Base-by-base conservation (phyloP, 495 filamentous ascomycete species). In the Friedmanniomyces simplex region DNA sequence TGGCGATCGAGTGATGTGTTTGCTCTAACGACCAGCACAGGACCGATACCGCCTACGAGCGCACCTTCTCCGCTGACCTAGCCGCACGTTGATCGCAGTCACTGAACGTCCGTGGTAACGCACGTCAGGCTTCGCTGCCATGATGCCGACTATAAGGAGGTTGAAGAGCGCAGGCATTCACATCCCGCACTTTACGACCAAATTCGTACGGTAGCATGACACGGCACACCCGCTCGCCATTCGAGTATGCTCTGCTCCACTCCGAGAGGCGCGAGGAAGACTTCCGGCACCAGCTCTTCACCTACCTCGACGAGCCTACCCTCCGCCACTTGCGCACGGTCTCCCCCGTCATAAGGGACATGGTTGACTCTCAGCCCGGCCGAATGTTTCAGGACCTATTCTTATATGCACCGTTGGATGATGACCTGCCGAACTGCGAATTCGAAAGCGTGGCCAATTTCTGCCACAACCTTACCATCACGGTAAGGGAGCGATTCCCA, bases 41-140 rank as follows among this genome's bases (percentile, higher is more conserved):
- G 37, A 61, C 47, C 37, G 68, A 69, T 39, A 66, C 66, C 10
- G 66, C 68, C 59, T 72, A 69, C 48, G 50, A 64, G 43, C 20
- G 60, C n/a, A 48, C 53, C 25, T 55, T 55, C 42, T 46, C 53
- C 21, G 53, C 53, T 30, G 30, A 30, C 32, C 53, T 55, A 1
- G 21, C 18, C 21, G 18, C 24, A 32, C 39, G 53, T 11, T 55
- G 53, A 55, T 6, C 24, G 12, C 37, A 26, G 54, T 34, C 48
- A 43, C 32, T 45, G 32, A 2, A 14, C 14, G 20, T 16, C 2
- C 4, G 41, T 43, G 41, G 20, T 32, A 10, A 32, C 4, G 4
- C 10, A 32, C 10, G 28, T 32, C 28, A 32, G 28, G 28, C 28
- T 32, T 32, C 10, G 10, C 28, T 32, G 28, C 28, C 10, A 10